Percentiles rank a stretch among this genome's conserved stretches.
Conservation (phyloP, 2,329 filamentous ascomycete genomes). For the Leptographium wingfieldii region DNA sequence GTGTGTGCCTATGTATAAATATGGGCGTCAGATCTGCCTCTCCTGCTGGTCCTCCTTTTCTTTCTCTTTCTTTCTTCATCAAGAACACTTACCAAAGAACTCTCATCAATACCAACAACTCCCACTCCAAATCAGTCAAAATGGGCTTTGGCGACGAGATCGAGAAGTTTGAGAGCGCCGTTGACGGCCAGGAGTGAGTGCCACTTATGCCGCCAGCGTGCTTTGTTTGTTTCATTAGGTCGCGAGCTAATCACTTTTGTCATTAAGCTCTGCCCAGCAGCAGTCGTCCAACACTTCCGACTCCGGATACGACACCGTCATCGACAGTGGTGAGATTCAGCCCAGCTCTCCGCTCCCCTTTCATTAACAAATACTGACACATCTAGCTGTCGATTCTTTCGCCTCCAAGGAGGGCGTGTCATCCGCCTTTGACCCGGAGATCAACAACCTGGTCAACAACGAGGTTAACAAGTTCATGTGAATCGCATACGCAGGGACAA, state of each 20-base stretch:
- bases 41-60: not conserved
- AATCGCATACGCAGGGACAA: not conserved
- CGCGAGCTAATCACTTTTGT: not conserved
- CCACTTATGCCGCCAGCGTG: not conserved
- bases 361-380: not conserved
- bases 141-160: conserved; percentile 18
- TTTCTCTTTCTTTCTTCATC: not conserved
- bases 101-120: not conserved
- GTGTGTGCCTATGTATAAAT: not conserved
- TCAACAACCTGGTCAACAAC: conserved; percentile 23
- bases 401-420: conserved; percentile 21
- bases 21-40: not conserved
- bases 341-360: not conserved
- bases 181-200: conserved; percentile 18
- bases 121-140: not conserved
- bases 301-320: conserved; percentile 19
- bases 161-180: conserved; percentile 18
- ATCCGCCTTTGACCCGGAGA: conserved; percentile 18
- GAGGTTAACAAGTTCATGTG: conserved; percentile 19
- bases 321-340: conserved; percentile 18
- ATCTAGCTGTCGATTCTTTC: conserved; percentile 18
- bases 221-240: not conserved
- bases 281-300: conserved; percentile 16
- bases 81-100: not conserved
- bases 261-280: conserved; percentile 19